Evolutionary conservation across 2,329 filamentous ascomycete species (phyloP).

Genomic region (Fusarium compactum): DNA sequence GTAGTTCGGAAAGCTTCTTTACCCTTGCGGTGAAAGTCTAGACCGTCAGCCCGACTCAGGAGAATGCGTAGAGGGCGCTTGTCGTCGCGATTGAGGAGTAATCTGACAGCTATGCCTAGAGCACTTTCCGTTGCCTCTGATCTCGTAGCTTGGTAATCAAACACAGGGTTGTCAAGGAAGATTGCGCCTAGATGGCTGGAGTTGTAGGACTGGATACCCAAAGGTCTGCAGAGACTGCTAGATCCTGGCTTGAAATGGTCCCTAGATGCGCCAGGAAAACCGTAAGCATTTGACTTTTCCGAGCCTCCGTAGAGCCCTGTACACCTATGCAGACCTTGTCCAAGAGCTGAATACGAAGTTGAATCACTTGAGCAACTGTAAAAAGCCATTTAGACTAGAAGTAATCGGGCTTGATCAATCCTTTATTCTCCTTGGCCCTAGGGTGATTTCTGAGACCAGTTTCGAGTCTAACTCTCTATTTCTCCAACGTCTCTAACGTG

Average conservation of each 20-base stretch:
- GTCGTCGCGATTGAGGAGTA: background rate
- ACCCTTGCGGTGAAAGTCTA: background rate
- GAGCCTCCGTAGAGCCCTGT: background rate
- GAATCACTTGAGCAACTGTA: background rate
- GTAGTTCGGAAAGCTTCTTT: background rate
- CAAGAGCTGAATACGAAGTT: background rate
- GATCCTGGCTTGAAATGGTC: constrained; percentile 10
- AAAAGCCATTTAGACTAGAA: constrained; percentile 11
- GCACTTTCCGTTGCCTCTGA: background rate
- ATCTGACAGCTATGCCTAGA: background rate
- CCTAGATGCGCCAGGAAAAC: background rate
- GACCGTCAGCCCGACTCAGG: background rate
- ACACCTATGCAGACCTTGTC: constrained; percentile 9
- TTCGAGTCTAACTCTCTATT: background rate
- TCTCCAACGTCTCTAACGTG: background rate
- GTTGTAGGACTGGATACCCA: constrained; percentile 4
- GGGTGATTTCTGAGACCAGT: background rate
- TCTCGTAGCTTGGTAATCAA: background rate
- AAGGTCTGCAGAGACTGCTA: background rate
- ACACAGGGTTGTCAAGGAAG: background rate
- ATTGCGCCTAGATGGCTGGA: background rate
- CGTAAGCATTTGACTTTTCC: constrained; percentile 8
- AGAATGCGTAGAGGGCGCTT: constrained; percentile 8
- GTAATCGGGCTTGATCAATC: background rate
- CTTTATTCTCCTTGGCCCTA: background rate